phyloP scores from a whole-genome alignment of 2,329 filamentous ascomycete species.

The Monilinia fructicola region DNA sequence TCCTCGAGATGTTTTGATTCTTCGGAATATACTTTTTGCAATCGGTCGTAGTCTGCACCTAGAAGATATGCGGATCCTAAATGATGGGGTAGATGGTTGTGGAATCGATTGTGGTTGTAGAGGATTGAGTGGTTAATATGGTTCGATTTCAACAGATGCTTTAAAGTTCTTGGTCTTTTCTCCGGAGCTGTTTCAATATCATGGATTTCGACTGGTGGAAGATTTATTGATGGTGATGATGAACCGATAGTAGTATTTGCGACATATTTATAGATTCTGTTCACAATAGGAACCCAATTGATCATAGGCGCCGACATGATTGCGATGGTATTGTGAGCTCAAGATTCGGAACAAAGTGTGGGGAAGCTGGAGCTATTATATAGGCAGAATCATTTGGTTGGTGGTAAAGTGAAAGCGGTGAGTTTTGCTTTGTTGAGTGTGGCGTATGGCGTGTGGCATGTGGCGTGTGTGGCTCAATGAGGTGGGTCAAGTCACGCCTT shows the following conservation, averaged over 20 bases:
- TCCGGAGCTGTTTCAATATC: slow-evolving; percentile 78
- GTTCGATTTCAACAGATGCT: slow-evolving; percentile 87
- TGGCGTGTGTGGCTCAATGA: neutral
- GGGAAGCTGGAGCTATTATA: slow-evolving; percentile 5
- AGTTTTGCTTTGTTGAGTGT: neutral
- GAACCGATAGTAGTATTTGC: slow-evolving; percentile 38
- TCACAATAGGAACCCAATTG: slow-evolving; percentile 46
- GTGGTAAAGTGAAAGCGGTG: neutral
- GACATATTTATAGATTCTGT: slow-evolving; percentile 42
- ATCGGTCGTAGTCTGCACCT: slow-evolving; percentile 68
- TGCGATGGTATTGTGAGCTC: slow-evolving; percentile 13
- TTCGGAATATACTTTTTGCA: slow-evolving; percentile 78
- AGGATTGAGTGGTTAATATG: slow-evolving; percentile 86
- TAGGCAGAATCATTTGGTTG: slow-evolving; percentile 6
- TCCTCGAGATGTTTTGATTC: slow-evolving; percentile 70
- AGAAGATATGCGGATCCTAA: slow-evolving; percentile 84
- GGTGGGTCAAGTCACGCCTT: neutral
- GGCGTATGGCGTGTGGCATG: neutral
- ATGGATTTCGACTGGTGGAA: slow-evolving; percentile 71
- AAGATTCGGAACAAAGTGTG: slow-evolving; percentile 8
- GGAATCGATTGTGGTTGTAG: slow-evolving; percentile 69
- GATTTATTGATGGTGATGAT: slow-evolving; percentile 46
- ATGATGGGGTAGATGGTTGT: slow-evolving; percentile 83
- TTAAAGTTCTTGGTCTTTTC: slow-evolving; percentile 77
- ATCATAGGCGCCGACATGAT: slow-evolving; percentile 45